phyloP scores from a whole-genome alignment of 2,329 filamentous ascomycete genomes.

The Amphichorda felina region DNA sequence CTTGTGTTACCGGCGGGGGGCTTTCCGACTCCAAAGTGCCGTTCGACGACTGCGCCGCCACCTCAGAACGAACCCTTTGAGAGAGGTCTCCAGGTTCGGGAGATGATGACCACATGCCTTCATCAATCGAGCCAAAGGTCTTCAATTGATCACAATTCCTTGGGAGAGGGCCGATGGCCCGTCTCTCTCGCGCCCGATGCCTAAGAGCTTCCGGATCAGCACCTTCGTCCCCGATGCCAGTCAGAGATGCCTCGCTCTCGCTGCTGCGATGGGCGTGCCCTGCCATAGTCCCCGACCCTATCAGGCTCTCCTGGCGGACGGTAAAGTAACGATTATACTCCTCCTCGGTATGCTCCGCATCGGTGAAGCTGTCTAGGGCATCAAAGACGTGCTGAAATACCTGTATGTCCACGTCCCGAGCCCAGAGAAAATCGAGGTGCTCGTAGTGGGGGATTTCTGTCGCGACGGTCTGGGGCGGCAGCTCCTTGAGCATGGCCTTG shows the following conservation, averaged over 20 bases:
- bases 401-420: constrained; percentile 65
- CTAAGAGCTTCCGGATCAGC: not conserved
- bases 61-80: too few species aligned
- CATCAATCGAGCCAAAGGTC: too few species aligned
- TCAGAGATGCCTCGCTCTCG: constrained; percentile 23
- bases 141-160: too few species aligned
- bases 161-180: too few species aligned
- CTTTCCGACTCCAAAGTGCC: too few species aligned
- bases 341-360: constrained; percentile 43
- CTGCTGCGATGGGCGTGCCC: constrained; percentile 15
- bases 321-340: constrained; percentile 47
- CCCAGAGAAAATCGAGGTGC: constrained; percentile 95
- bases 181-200: constrained; percentile 16
- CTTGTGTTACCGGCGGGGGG: too few species aligned
- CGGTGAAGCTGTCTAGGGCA: constrained; percentile 63
- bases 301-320: constrained; percentile 37
- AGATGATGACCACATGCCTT: too few species aligned
- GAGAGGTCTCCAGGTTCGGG: too few species aligned
- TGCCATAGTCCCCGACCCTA: constrained; percentile 21
- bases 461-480: constrained; percentile 74
- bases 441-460: constrained; percentile 88
- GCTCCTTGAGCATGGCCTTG: constrained; percentile 77
- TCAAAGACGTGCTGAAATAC: constrained; percentile 91
- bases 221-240: constrained; percentile 9
- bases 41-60: too few species aligned